Evolutionary conservation across 208 protist genomes (phyloP).

Genomic region (Novymonas esmeraldas): DNA sequence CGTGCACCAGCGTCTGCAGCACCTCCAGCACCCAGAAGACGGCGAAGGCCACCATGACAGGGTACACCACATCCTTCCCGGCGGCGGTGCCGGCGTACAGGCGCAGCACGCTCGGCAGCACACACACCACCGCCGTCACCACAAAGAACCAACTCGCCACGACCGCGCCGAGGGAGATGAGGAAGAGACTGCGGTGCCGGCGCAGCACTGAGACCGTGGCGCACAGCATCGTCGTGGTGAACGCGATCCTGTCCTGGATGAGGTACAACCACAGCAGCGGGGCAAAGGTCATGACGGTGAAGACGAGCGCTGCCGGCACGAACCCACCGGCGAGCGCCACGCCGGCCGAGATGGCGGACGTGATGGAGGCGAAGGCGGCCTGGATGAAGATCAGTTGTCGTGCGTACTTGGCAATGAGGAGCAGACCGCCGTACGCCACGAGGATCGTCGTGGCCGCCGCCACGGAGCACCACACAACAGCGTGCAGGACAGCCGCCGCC

Average conservation of each 20-base stretch:
- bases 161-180: conserved; percentile 33
- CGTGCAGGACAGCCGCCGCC: not conserved
- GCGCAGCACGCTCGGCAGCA: conserved; percentile 33
- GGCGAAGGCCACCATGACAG: conserved; percentile 38
- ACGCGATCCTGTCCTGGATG: conserved; percentile 67
- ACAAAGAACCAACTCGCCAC: conserved; percentile 32
- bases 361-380: conserved; percentile 27
- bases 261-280: conserved; percentile 66
- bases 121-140: conserved; percentile 26
- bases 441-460: conserved; percentile 21
- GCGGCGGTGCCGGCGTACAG: conserved; percentile 21
- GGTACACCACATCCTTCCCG: conserved; percentile 20
- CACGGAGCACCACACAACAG: conserved; percentile 13
- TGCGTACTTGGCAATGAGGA: conserved; percentile 30
- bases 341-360: conserved; percentile 26
- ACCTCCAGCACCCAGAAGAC: conserved; percentile 80
- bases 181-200: conserved; percentile 46
- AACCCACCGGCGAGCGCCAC: conserved; percentile 21
- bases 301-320: conserved; percentile 21
- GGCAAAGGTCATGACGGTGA: conserved; percentile 34
- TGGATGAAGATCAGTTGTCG: conserved; percentile 34
- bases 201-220: conserved; percentile 41
- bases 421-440: conserved; percentile 20
- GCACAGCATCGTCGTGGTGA: conserved; percentile 50
- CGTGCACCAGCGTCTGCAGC: conserved; percentile 61